Evolutionary conservation across 148 eudicot genomes (phyloP).

Genomic region (Hydrangea macrophylla): DNA sequence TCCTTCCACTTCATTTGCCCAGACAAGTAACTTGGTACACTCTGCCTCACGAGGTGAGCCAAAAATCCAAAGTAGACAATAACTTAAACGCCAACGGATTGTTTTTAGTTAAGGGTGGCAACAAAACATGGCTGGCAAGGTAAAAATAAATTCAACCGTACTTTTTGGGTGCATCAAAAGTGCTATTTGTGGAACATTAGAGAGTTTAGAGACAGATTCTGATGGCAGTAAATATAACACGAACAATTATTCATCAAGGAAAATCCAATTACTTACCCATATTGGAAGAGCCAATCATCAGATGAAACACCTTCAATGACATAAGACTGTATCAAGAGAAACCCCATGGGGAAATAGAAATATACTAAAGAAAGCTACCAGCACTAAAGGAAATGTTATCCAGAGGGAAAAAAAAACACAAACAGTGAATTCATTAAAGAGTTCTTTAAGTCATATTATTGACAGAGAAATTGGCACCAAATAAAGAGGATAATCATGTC

Average conservation of each 20-base stretch:
- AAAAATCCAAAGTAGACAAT: neutral
- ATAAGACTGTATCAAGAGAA: constrained; percentile 18
- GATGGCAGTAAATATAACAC: neutral
- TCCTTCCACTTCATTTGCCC: no score
- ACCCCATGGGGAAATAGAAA: neutral
- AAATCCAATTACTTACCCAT: constrained; percentile 48
- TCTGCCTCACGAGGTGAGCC: no score
- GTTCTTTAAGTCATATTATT: neutral
- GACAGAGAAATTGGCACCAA: neutral
- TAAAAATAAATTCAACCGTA: neutral
- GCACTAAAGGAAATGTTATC: neutral
- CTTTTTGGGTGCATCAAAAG: neutral
- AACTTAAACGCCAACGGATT: neutral
- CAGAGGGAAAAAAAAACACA: neutral
- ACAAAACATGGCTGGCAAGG: neutral
- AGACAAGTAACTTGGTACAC: no score
- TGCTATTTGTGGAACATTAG: neutral
- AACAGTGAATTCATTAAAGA: neutral
- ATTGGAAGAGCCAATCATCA: constrained; percentile 76
- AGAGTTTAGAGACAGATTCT: no score
- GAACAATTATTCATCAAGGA: neutral
- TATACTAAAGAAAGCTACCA: neutral
- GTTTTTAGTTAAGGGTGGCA: neutral
- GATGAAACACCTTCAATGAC: constrained; percentile 76
- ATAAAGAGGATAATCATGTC: neutral